Conservation (phyloP, 2,329 filamentous ascomycete genomes). For the Bipolaris zeicola region DNA sequence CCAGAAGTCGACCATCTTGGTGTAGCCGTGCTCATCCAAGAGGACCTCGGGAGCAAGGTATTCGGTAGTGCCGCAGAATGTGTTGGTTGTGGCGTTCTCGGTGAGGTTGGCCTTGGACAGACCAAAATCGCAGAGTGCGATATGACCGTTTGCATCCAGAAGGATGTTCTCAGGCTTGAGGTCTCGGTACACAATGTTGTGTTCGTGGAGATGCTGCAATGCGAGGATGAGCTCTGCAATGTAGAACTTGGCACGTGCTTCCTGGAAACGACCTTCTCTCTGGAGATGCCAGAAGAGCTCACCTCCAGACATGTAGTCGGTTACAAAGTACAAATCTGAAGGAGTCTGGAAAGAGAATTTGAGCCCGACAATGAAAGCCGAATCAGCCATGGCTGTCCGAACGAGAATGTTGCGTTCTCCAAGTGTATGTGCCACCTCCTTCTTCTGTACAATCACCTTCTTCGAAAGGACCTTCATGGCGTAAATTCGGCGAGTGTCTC, state of each 20-base stretch:
- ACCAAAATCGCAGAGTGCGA: slow-evolving; percentile 96
- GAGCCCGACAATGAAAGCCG: slow-evolving; percentile 94
- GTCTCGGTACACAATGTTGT: slow-evolving; percentile 97
- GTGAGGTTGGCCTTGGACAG: slow-evolving; percentile 96
- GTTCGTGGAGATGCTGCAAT: slow-evolving; percentile 91
- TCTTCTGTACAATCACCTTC: slow-evolving; percentile 99
- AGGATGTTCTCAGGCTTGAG: slow-evolving; percentile 98
- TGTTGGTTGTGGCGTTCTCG: slow-evolving; percentile 97
- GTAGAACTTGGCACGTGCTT: slow-evolving; percentile 96
- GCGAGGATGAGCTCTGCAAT: slow-evolving; percentile 96
- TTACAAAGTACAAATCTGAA: slow-evolving; percentile 96
- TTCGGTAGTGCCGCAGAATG: slow-evolving; percentile 97
- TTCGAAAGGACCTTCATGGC: slow-evolving; percentile 99
- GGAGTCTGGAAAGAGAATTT: slow-evolving; percentile 99
- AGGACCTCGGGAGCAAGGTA: slow-evolving; percentile 96
- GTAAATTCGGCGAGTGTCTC: slow-evolving; percentile 93
- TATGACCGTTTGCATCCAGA: slow-evolving; percentile 95
- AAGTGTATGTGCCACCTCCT: slow-evolving; percentile 96
- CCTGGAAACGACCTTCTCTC: slow-evolving; percentile 93
- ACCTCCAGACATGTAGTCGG: slow-evolving; percentile 98
- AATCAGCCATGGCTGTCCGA: slow-evolving; percentile 92
- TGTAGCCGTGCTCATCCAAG: slow-evolving; percentile 94
- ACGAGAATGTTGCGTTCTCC: slow-evolving; percentile 97
- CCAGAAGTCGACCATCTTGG: slow-evolving; percentile 99
- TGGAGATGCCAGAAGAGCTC: slow-evolving; percentile 99